Conservation (phyloP, 805 yeast genomes). For the Priceomyces melissophilus region DNA sequence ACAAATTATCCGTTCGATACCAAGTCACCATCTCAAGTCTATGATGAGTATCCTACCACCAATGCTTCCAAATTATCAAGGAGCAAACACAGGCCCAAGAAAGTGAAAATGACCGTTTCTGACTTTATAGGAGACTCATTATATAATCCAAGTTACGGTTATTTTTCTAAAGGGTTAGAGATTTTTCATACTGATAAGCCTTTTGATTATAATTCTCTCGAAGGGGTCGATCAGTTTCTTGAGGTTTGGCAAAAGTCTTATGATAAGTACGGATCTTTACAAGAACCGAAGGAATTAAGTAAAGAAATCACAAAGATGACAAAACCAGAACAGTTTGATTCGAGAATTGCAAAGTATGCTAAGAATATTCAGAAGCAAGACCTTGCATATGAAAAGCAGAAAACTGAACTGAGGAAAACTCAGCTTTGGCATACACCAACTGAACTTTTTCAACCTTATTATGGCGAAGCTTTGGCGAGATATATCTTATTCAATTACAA, state of each 20-base stretch:
- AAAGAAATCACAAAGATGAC: not conserved
- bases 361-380: constrained; percentile 24
- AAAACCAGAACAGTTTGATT: constrained; percentile 9
- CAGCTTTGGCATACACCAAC: constrained; percentile 92
- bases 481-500: constrained; percentile 71
- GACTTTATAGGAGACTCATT: constrained; percentile 84
- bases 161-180: constrained; percentile 74
- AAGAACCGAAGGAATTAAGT: constrained; percentile 6
- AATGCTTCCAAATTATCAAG: constrained; percentile 30
- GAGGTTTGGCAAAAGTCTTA: constrained; percentile 64
- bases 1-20: constrained; percentile 41
- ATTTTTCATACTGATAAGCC: constrained; percentile 68
- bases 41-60: constrained; percentile 32
- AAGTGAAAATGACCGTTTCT: constrained; percentile 66
- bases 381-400: constrained; percentile 14
- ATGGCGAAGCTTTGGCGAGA: constrained; percentile 83
- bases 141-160: constrained; percentile 80
- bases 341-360: constrained; percentile 28
- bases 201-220: constrained; percentile 55
- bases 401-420: constrained; percentile 28
- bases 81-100: constrained; percentile 48
- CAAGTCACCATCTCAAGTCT: constrained; percentile 37
- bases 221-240: constrained; percentile 68
- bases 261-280: constrained; percentile 38
- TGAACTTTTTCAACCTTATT: constrained; percentile 77